These are phyloP conservation scores for Cladobotryum protrusum DNA, from an alignment of 2,329 filamentous ascomycete genomes.

Conservation along the genomic window DNA sequence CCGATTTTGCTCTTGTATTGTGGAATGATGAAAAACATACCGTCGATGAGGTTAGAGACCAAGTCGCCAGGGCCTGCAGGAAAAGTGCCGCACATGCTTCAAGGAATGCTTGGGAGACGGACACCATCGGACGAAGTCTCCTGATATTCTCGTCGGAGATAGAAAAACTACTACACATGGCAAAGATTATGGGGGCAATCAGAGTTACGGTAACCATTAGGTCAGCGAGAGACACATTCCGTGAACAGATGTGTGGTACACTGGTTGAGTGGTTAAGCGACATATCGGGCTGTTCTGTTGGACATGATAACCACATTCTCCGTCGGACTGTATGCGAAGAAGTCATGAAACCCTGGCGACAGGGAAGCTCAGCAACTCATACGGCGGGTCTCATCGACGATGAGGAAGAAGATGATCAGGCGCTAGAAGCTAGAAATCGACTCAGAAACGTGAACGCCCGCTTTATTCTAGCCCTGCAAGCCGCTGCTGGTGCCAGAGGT, in stretches of 20 bases:
- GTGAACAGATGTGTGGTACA: slow-evolving; percentile 97
- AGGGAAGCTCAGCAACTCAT: slow-evolving; percentile 78
- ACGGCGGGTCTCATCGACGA: slow-evolving; percentile 42
- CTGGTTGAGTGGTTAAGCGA: slow-evolving; percentile 95
- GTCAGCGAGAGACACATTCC: slow-evolving; percentile 88
- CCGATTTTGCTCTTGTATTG: slow-evolving; percentile 75
- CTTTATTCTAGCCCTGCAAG: slow-evolving; percentile 33
- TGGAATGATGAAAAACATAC: slow-evolving; percentile 99
- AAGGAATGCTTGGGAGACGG: slow-evolving; percentile 76
- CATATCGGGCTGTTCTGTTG: slow-evolving; percentile 82
- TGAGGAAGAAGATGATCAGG: slow-evolving; percentile 44
- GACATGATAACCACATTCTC: slow-evolving; percentile 70
- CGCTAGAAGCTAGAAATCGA: slow-evolving; percentile 31
- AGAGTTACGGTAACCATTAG: slow-evolving; percentile 93
- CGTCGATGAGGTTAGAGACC: slow-evolving; percentile 79
- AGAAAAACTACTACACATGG: slow-evolving; percentile 66
- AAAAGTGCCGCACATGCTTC: slow-evolving; percentile 63
- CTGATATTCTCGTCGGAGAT: slow-evolving; percentile 71
- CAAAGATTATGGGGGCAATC: slow-evolving; percentile 86
- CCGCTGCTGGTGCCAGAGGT: slow-evolving; percentile 23
- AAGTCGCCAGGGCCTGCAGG: slow-evolving; percentile 83
- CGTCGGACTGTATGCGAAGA: slow-evolving; percentile 84
- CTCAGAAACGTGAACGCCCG: slow-evolving; percentile 29
- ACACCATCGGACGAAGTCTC: slow-evolving; percentile 81
- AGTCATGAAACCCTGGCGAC: slow-evolving; percentile 78